Conservation (phyloP, 2,329 filamentous ascomycete species). For the Teratosphaeria gauchensis region DNA sequence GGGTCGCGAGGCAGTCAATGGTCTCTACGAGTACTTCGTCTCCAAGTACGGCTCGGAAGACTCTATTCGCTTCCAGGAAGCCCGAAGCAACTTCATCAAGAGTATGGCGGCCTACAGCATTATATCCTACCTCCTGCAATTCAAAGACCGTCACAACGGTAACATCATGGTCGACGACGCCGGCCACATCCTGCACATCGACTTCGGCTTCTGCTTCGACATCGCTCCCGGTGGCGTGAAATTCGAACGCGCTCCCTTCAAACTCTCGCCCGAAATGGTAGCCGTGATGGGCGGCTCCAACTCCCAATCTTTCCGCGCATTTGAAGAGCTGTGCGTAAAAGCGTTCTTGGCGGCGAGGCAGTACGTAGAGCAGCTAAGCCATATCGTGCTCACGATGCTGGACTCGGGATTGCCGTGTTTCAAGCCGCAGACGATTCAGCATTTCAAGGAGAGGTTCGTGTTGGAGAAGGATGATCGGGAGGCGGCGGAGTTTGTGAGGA, state of each 20-base stretch:
- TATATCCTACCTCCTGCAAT: conserved; percentile 91
- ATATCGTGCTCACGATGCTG: conserved; percentile 90
- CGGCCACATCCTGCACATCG: conserved; percentile 95
- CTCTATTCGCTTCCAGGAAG: conserved; percentile 87
- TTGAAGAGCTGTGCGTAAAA: conserved; percentile 94
- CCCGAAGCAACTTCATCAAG: conserved; percentile 95
- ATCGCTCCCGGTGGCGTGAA: conserved; percentile 94
- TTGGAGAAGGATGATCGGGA: conserved; percentile 85
- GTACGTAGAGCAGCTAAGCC: conserved; percentile 77
- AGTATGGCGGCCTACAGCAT: conserved; percentile 98
- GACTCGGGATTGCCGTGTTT: conserved; percentile 95
- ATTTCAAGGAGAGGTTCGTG: conserved; percentile 88
- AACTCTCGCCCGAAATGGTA: conserved; percentile 94
- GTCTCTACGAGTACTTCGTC: conserved; percentile 95
- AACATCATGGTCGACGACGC: conserved; percentile 99
- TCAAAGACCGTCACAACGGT: conserved; percentile 98
- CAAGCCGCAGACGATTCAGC: conserved; percentile 86
- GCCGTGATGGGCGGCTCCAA: conserved; percentile 89
- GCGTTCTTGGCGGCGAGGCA: conserved; percentile 81
- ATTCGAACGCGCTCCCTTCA: conserved; percentile 97
- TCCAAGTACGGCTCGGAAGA: conserved; percentile 97
- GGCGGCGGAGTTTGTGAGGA: conserved; percentile 87
- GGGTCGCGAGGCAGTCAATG: conserved; percentile 93
- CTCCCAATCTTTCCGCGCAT: conserved; percentile 86
- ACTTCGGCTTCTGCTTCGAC: conserved; percentile 99